These are phyloP conservation scores for Trichoderma sp. DNA, from an alignment of 2,329 filamentous ascomycete species.

Conservation along the genomic window DNA sequence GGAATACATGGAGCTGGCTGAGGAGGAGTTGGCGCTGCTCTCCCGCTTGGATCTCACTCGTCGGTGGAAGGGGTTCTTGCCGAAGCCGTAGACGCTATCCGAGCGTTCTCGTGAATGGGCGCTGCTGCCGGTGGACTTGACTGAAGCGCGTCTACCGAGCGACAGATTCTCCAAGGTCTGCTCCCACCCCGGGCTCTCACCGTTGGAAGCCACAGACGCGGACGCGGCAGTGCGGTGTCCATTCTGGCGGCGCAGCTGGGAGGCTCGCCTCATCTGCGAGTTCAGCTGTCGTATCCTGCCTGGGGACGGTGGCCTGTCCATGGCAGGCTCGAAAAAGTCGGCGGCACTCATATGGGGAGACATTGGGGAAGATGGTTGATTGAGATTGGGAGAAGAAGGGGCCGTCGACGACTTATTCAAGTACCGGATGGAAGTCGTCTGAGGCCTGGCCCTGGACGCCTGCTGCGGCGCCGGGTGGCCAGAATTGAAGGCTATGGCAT, in stretches of 20 bases:
- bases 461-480: constrained; percentile 16
- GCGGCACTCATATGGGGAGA: constrained; percentile 17
- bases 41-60: constrained; percentile 55
- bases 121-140: constrained; percentile 58
- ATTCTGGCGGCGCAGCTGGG: constrained; percentile 44
- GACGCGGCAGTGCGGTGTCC: constrained; percentile 53
- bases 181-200: constrained; percentile 56
- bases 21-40: constrained; percentile 53
- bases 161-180: constrained; percentile 51
- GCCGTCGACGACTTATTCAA: constrained; percentile 71
- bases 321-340: constrained; percentile 59
- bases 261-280: constrained; percentile 61
- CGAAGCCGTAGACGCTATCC: constrained; percentile 63
- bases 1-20: constrained; percentile 54
- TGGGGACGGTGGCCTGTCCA: constrained; percentile 65
- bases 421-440: constrained; percentile 18
- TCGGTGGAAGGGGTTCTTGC: constrained; percentile 63
- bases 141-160: constrained; percentile 61
- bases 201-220: constrained; percentile 52
- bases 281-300: constrained; percentile 62
- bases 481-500: constrained; percentile 27
- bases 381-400: constrained; percentile 48
- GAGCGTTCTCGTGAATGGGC: constrained; percentile 54
- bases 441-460: constrained; percentile 6
- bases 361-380: constrained; percentile 21